Conservation (phyloP, 2,329 filamentous ascomycete species). For the Tolypocladium capitatum region DNA sequence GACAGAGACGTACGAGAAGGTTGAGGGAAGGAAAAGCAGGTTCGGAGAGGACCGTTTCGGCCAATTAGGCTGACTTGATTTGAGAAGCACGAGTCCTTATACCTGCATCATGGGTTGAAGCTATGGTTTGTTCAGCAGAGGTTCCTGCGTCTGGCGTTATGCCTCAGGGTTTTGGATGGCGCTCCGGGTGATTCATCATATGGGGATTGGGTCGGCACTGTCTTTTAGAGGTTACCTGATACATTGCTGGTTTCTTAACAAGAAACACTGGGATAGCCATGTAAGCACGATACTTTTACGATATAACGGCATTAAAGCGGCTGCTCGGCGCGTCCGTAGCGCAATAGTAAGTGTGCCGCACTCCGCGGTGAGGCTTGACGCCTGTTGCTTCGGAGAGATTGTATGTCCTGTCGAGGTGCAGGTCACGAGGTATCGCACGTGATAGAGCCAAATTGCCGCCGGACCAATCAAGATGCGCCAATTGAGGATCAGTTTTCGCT, state of each 20-base stretch:
- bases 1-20: slow-evolving; percentile 37
- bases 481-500: slow-evolving; percentile 35
- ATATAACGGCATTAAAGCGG: too few relatives aligned
- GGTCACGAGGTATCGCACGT: slow-evolving; percentile 7
- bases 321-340: neutral
- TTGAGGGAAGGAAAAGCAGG: slow-evolving; percentile 5
- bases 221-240: neutral
- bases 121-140: neutral
- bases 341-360: neutral
- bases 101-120: neutral
- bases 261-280: neutral
- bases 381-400: neutral
- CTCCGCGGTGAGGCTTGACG: neutral
- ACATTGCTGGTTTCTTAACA: neutral
- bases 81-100: neutral
- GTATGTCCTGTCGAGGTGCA: too few relatives aligned
- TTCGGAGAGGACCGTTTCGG: neutral
- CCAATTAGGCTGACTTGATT: neutral
- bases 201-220: neutral
- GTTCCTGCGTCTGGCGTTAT: neutral
- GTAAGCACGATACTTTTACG: neutral
- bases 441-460: slow-evolving; percentile 8
- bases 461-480: slow-evolving; percentile 34
- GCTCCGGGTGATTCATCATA: neutral
- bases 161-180: neutral